phyloP scores from a whole-genome alignment of 1,139 yeast genomes.

The Tardiomyces blankii region DNA sequence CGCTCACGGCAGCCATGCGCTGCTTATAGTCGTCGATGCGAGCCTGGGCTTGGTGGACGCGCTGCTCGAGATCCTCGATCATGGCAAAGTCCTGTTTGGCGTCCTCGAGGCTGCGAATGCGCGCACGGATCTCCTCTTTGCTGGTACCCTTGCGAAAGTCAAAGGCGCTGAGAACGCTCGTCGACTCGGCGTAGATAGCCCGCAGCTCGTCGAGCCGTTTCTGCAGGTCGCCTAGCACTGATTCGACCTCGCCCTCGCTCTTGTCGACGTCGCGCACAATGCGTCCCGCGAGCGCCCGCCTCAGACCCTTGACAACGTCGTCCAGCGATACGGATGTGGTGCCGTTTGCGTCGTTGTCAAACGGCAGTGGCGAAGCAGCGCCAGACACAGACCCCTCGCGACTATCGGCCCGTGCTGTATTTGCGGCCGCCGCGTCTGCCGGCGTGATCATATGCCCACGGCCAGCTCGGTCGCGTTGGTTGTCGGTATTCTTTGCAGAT shows the following conservation, averaged over 20 bases:
- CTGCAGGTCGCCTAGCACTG: background rate
- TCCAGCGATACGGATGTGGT: background rate
- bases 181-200: background rate
- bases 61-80: conserved; percentile 13
- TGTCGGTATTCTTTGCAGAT: too few relatives aligned
- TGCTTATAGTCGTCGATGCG: conserved; percentile 15
- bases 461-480: background rate
- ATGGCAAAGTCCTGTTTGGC: conserved; percentile 11
- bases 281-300: background rate
- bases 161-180: background rate
- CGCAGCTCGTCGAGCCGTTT: background rate
- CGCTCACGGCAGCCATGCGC: conserved; percentile 12
- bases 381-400: background rate
- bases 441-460: background rate
- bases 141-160: background rate
- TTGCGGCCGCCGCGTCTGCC: background rate
- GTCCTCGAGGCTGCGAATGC: conserved; percentile 6
- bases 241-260: background rate
- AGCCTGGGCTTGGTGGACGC: conserved; percentile 12
- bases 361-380: too few relatives aligned
- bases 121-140: background rate
- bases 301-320: background rate
- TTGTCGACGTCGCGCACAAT: background rate
- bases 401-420: background rate
- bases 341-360: background rate